These are phyloP conservation scores for Camillea tinctor DNA, from an alignment of 2,329 filamentous ascomycete species.

Conservation along the genomic window DNA sequence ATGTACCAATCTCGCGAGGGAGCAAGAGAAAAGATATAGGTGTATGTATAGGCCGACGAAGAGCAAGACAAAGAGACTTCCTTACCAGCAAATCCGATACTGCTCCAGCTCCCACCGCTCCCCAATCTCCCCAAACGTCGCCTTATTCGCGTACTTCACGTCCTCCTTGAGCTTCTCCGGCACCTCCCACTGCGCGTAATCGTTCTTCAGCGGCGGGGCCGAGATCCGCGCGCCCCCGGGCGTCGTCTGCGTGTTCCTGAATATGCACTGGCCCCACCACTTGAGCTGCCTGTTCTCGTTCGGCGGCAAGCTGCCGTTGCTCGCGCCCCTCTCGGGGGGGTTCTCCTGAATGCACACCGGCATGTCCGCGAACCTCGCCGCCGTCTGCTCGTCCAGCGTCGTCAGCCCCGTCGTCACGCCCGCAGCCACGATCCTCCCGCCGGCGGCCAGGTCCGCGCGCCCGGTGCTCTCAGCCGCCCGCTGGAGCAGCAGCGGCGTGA, in stretches of 20 bases:
- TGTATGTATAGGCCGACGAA: no score
- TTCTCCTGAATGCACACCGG: conserved; percentile 29
- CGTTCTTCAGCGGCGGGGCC: conserved; percentile 51
- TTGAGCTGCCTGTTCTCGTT: conserved; percentile 52
- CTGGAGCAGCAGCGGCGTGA: conserved; percentile 48
- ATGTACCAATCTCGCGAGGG: not conserved
- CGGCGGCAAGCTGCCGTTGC: conserved; percentile 57
- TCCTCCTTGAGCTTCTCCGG: conserved; percentile 55
- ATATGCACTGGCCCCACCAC: conserved; percentile 62
- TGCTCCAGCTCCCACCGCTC: conserved; percentile 58
- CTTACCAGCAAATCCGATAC: conserved; percentile 66
- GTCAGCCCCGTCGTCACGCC: conserved; percentile 42
- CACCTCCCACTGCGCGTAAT: conserved; percentile 65
- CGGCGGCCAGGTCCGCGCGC: conserved; percentile 43
- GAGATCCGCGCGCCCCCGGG: conserved; percentile 55
- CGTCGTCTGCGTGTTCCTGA: conserved; percentile 53
- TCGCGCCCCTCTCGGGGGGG: conserved; percentile 38
- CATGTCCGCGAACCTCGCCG: conserved; percentile 19
- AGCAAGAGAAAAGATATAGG: not conserved
- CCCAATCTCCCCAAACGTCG: conserved; percentile 59
- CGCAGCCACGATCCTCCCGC: conserved; percentile 48
- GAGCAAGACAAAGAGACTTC: conserved; percentile 3
- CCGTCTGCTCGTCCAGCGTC: conserved; percentile 21
- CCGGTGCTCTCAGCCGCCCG: conserved; percentile 41
- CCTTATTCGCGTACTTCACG: conserved; percentile 53